Evolutionary conservation across 164 flowering plant genomes (phyloP).

Genomic region (Annona cherimola): DNA sequence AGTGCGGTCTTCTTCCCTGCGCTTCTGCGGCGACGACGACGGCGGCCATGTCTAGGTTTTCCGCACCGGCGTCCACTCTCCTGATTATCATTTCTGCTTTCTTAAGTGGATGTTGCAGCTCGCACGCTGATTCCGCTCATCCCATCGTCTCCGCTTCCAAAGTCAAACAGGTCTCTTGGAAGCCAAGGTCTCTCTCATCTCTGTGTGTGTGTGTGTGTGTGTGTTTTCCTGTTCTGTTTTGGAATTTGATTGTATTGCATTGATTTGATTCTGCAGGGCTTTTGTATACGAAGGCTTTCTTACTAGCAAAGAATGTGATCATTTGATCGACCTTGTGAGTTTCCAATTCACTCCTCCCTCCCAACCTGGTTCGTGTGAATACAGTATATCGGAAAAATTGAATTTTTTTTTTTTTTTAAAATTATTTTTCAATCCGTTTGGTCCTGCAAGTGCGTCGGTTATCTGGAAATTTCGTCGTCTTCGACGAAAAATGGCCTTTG

Average conservation of each 20-base stretch:
- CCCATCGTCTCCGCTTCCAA: conserved; percentile 45
- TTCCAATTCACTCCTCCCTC: neutral
- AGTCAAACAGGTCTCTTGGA: conserved; percentile 78
- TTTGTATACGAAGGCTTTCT: conserved; percentile 88
- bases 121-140: conserved; percentile 14
- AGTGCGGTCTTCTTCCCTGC: too few species aligned
- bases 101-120: conserved; percentile 23
- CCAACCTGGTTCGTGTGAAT: neutral
- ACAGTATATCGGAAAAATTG: neutral
- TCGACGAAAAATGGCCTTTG: too few species aligned
- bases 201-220: conserved; percentile 6
- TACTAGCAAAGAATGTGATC: conserved; percentile 87
- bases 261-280: conserved; percentile 45
- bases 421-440: neutral
- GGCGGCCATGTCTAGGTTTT: conserved; percentile 12
- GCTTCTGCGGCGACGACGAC: conserved; percentile 5
- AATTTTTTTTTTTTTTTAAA: too few species aligned
- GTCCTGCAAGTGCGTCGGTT: neutral
- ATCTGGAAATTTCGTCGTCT: neutral
- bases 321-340: conserved; percentile 79
- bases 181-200: conserved; percentile 57
- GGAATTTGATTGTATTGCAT: neutral
- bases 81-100: conserved; percentile 25
- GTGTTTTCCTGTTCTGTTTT: neutral
- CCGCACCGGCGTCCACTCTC: conserved; percentile 8